Conservation (phyloP, 768 basidiomycete species). For the Lentinula boryana region DNA sequence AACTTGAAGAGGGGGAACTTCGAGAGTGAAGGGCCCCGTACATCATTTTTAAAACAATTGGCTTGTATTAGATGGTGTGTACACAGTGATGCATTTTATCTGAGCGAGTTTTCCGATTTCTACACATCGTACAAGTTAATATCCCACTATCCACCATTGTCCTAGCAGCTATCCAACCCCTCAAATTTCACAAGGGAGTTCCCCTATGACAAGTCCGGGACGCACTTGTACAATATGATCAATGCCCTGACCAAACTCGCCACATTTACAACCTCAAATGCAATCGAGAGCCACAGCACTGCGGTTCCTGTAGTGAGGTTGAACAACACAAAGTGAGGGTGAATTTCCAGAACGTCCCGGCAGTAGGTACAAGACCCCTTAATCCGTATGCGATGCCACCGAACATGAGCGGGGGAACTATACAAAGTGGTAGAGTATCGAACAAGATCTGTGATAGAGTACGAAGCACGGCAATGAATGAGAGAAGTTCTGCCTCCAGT, state of each 20-base stretch:
- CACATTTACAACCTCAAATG: constrained; percentile 79
- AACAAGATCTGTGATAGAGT: constrained; percentile 66
- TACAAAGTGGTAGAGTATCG: constrained; percentile 89
- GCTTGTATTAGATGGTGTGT: too few relatives aligned
- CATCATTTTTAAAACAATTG: too few relatives aligned
- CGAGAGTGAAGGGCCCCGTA: too few relatives aligned
- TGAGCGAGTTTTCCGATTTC: too few relatives aligned
- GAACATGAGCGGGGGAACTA: constrained; percentile 92
- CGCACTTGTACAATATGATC: constrained; percentile 98
- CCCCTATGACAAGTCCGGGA: too few relatives aligned
- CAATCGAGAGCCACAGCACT: constrained; percentile 84
- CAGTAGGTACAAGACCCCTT: constrained; percentile 89
- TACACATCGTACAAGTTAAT: too few relatives aligned
- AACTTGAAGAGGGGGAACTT: too few relatives aligned
- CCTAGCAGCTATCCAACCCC: too few relatives aligned
- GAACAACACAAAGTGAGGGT: constrained; percentile 91
- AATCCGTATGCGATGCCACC: constrained; percentile 95
- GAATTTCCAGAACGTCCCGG: constrained; percentile 96
- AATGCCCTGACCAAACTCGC: constrained; percentile 91
- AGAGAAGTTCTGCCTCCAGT: too few relatives aligned
- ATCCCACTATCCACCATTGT: too few relatives aligned
- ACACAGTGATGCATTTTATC: too few relatives aligned
- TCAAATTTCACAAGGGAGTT: too few relatives aligned
- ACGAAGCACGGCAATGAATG: background rate
- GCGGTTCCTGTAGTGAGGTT: constrained; percentile 94